Evolutionary conservation across 495 filamentous ascomycete genomes (phyloP).

Genomic region (Xylaria grammica): DNA sequence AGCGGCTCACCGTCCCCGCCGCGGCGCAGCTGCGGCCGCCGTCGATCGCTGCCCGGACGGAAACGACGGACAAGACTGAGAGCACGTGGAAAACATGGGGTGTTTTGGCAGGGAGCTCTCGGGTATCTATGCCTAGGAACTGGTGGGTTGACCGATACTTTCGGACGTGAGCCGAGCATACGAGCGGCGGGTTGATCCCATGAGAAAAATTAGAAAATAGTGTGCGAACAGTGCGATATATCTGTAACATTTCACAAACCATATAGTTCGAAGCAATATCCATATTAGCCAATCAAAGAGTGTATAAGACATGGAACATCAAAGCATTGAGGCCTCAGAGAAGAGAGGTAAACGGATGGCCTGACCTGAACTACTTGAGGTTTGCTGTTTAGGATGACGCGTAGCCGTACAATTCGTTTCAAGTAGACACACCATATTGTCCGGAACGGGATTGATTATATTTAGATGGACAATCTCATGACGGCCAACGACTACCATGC

Average conservation of each 20-base stretch:
- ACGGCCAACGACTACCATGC: too few relatives aligned
- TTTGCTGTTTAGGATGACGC: too few relatives aligned
- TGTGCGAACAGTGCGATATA: conserved; percentile 3
- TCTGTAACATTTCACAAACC: not conserved
- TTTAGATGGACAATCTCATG: too few relatives aligned
- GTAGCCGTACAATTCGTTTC: too few relatives aligned
- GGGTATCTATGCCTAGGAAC: not conserved
- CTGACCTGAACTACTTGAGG: too few relatives aligned
- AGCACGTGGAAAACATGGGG: conserved; percentile 18
- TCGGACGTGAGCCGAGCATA: not conserved
- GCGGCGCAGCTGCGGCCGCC: not conserved
- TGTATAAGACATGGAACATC: too few relatives aligned
- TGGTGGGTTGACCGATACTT: conserved; percentile 19
- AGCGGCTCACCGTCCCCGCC: not conserved
- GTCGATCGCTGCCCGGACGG: conserved; percentile 12
- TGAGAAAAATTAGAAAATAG: not conserved
- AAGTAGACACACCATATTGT: too few relatives aligned
- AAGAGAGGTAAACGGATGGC: too few relatives aligned
- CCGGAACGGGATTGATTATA: too few relatives aligned
- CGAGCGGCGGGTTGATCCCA: not conserved
- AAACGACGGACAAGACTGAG: conserved; percentile 1
- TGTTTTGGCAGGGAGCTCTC: conserved; percentile 12
- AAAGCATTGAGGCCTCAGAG: too few relatives aligned
- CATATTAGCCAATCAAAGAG: not conserved
- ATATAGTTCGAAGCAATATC: not conserved